These are phyloP conservation scores for Solanum chmielewskii DNA, from an alignment of 257 asterid genomes.

Conservation along the genomic window DNA sequence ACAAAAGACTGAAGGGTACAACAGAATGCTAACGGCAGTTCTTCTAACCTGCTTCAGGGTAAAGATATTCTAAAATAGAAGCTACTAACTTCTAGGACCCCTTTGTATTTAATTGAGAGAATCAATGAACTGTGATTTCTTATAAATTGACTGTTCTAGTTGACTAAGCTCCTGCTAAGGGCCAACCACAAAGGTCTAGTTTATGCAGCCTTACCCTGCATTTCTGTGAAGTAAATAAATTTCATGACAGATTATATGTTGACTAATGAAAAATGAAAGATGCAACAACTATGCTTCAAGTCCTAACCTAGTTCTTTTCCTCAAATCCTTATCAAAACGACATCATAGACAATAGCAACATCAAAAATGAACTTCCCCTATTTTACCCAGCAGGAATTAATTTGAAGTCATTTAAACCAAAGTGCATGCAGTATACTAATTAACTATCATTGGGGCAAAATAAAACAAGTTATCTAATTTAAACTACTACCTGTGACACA, in stretches of 20 bases:
- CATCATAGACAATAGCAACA: not conserved
- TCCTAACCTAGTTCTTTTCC: not conserved
- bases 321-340: not conserved
- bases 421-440: not conserved
- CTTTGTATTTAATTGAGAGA: not conserved
- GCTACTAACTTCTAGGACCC: not conserved
- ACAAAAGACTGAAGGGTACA: no score
- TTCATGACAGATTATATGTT: not conserved
- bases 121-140: not conserved
- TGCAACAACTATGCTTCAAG: not conserved
- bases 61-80: not conserved
- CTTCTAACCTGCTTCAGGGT: not conserved
- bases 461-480: not conserved
- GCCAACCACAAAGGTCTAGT: not conserved
- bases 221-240: not conserved
- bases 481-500: conserved; percentile 77
- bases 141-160: not conserved
- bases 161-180: not conserved
- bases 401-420: not conserved
- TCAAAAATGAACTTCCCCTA: not conserved
- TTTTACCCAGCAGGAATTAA: not conserved
- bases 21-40: not conserved
- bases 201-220: not conserved
- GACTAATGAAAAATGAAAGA: not conserved
- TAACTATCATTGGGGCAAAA: not conserved